Conservation (phyloP, 768 basidiomycete species). For the Amanita thiersii region DNA sequence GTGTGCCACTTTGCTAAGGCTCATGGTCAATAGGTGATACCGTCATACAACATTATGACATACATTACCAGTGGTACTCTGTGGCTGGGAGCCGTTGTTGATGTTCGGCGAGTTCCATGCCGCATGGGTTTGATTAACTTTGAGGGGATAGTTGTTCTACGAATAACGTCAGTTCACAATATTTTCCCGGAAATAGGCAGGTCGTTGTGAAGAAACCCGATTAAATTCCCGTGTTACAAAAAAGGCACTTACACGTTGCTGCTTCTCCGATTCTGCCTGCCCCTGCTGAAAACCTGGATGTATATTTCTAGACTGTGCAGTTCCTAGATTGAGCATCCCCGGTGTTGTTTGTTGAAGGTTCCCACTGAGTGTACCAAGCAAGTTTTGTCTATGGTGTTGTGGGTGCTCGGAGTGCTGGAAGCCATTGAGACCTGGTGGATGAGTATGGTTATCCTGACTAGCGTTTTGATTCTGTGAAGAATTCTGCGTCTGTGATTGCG, state of each 20-base stretch:
- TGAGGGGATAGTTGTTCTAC: constrained; percentile 53
- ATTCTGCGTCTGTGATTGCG: constrained; percentile 31
- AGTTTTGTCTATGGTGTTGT: constrained; percentile 49
- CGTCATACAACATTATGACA: not conserved
- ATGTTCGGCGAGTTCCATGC: constrained; percentile 58
- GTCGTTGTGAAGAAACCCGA: not conserved
- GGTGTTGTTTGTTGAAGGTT: constrained; percentile 41
- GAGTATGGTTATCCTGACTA: constrained; percentile 35
- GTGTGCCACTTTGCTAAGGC: constrained; percentile 12
- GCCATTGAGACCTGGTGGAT: constrained; percentile 76
- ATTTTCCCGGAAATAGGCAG: not conserved
- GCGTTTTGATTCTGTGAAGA: constrained; percentile 23
- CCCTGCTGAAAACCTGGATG: constrained; percentile 49
- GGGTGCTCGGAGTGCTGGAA: constrained; percentile 40
- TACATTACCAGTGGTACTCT: constrained; percentile 9
- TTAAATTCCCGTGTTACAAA: not conserved
- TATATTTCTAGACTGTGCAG: constrained; percentile 33
- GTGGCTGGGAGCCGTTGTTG: constrained; percentile 32
- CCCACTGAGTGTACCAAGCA: constrained; percentile 44
- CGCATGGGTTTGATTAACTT: constrained; percentile 55
- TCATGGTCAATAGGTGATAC: not conserved
- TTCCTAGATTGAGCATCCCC: constrained; percentile 55
- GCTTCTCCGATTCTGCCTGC: constrained; percentile 62
- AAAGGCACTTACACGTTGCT: constrained; percentile 47
- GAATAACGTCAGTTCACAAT: not conserved